A percentile compares a stretch with the other conserved stretches of the same genome.
Evolutionary conservation across 202 grass and related monocot species (phyloP).

Genomic region (Bolboschoenoplectus hybrid): DNA sequence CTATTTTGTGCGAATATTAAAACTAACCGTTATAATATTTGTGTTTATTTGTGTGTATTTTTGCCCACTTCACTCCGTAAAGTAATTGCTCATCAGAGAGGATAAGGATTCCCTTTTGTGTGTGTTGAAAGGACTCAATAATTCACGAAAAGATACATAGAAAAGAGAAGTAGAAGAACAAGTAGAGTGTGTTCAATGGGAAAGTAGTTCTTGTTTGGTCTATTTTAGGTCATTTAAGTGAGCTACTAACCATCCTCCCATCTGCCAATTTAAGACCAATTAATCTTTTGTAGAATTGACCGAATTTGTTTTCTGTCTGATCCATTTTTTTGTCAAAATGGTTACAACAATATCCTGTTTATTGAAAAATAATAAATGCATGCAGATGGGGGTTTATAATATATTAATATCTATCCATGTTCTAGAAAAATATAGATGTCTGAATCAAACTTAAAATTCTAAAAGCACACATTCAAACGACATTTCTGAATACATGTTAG

Average conservation of each 20-base stretch:
- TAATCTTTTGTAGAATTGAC: not conserved
- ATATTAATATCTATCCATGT: not conserved
- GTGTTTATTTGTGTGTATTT: no score
- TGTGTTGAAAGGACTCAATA: not conserved
- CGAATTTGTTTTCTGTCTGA: not conserved
- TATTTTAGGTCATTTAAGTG: slow-evolving; percentile 47
- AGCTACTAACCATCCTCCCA: slow-evolving; percentile 47
- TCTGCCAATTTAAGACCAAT: slow-evolving; percentile 32
- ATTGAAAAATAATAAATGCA: not conserved
- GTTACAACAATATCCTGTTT: not conserved
- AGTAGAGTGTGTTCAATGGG: not conserved
- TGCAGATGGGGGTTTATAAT: not conserved
- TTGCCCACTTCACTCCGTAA: no score
- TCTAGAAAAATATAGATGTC: not conserved
- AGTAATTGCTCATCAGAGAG: no score
- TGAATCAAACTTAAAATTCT: not conserved
- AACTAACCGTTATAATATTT: no score
- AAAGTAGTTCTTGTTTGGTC: slow-evolving; percentile 34
- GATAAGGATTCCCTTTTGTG: no score
- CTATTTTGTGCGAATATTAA: no score
- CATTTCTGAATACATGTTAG: not conserved
- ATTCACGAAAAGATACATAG: slow-evolving; percentile 26
- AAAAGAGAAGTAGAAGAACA: not conserved
- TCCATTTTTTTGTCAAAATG: not conserved
- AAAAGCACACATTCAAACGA: not conserved